Evolutionary conservation across 2,329 filamentous ascomycete genomes (phyloP).

Genomic region (Paraphoma chrysanthemicola): DNA sequence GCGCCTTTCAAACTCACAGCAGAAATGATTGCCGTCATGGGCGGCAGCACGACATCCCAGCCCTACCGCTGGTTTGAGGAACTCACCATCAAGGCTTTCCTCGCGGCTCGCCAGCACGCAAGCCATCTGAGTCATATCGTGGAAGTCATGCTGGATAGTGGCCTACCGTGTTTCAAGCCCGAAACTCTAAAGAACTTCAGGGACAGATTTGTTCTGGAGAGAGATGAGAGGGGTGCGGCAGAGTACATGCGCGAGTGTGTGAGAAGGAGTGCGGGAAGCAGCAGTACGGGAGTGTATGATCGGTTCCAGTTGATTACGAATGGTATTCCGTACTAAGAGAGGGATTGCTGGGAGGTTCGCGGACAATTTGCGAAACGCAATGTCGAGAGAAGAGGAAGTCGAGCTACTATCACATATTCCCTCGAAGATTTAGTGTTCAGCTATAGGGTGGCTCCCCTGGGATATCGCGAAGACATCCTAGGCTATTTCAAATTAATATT

Average conservation of each 20-base stretch:
- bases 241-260: slow-evolving; percentile 92
- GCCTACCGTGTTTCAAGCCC: slow-evolving; percentile 96
- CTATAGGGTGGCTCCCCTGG: no score
- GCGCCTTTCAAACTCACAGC: slow-evolving; percentile 97
- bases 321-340: slow-evolving; percentile 83
- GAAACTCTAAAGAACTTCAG: slow-evolving; percentile 92
- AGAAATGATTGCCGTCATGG: slow-evolving; percentile 99
- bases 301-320: slow-evolving; percentile 98
- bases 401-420: no score
- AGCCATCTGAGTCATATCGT: slow-evolving; percentile 92
- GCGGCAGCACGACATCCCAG: slow-evolving; percentile 79
- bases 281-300: slow-evolving; percentile 94
- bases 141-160: slow-evolving; percentile 92
- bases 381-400: no score
- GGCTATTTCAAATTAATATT: no score
- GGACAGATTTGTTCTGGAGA: slow-evolving; percentile 91
- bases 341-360: no score
- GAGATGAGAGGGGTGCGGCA: slow-evolving; percentile 88
- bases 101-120: slow-evolving; percentile 83
- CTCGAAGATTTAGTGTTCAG: no score
- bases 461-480: no score
- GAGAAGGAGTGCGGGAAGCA: slow-evolving; percentile 87
- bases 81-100: slow-evolving; percentile 92
- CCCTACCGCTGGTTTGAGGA: slow-evolving; percentile 96
- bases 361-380: no score